Conservation (phyloP, 2,329 filamentous ascomycete species). For the Penicillium sp. region DNA sequence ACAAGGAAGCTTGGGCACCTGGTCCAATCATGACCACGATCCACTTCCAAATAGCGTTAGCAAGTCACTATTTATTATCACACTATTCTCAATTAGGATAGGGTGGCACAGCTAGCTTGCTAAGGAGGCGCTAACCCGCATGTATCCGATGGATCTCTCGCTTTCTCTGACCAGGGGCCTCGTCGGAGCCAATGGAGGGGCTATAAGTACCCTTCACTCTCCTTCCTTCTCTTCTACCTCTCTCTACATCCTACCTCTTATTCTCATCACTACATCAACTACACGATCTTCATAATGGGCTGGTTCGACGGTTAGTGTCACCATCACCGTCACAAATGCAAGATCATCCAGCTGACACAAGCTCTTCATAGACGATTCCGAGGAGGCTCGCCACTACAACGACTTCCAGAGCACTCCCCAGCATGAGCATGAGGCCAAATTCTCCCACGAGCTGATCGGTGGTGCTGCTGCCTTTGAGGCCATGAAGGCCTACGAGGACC, state of each 20-base stretch:
- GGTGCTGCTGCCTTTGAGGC: slow-evolving; percentile 73
- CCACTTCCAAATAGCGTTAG: not conserved
- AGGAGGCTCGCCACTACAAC: slow-evolving; percentile 47
- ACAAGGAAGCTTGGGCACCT: not conserved
- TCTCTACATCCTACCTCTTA: not conserved
- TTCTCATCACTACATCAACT: not conserved
- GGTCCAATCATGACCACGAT: not conserved
- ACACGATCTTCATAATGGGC: slow-evolving; percentile 2
- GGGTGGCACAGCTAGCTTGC: not conserved
- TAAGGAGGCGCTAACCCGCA: not conserved
- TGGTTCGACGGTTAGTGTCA: slow-evolving; percentile 2
- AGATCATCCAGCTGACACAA: slow-evolving; percentile 38
- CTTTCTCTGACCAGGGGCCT: not conserved
- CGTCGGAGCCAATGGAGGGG: not conserved
- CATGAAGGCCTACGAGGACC: slow-evolving; percentile 74
- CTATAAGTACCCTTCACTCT: not conserved
- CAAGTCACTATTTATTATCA: not conserved
- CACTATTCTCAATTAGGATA: not conserved
- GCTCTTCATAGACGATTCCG: slow-evolving; percentile 38
- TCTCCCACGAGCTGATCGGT: slow-evolving; percentile 70
- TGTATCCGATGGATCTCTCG: not conserved
- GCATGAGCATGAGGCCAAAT: slow-evolving; percentile 51
- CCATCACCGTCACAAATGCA: not conserved
- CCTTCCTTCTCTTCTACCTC: not conserved
- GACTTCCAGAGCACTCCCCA: slow-evolving; percentile 19